phyloP scores from a whole-genome alignment of 371 early-diverging fungal species.

The Apophysomyces sp. region DNA sequence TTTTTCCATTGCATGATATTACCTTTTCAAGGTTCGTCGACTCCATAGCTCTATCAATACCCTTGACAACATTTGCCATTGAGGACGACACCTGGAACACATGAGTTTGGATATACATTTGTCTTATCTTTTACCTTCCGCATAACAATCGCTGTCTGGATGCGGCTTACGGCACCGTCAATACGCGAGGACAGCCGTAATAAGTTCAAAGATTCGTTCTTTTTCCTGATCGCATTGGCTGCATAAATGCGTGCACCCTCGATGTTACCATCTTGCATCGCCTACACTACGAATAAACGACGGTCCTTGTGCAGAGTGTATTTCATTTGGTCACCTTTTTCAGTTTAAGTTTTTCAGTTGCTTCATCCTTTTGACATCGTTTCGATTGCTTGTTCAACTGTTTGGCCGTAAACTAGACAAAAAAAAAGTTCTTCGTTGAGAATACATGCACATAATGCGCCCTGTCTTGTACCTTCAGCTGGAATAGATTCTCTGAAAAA shows the following conservation, averaged over 20 bases:
- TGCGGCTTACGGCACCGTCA: constrained; percentile 78
- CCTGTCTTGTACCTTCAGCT: constrained; percentile 51
- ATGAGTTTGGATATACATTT: not conserved
- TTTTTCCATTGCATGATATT: not conserved
- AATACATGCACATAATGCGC: not conserved
- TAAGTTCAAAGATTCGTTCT: constrained; percentile 82
- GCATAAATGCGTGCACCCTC: constrained; percentile 89
- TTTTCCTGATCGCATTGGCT: constrained; percentile 88
- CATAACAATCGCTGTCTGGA: constrained; percentile 90
- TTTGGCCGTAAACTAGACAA: constrained; percentile 77
- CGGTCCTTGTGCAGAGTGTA: no score
- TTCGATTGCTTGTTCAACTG: constrained; percentile 73
- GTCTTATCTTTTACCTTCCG: constrained; percentile 44
- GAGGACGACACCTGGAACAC: constrained; percentile 54
- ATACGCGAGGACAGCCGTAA: constrained; percentile 76
- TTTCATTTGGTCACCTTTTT: constrained; percentile 68
- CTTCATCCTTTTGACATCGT: constrained; percentile 75
- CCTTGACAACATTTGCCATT: constrained; percentile 86
- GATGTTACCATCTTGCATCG: constrained; percentile 80
- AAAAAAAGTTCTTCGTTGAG: not conserved
- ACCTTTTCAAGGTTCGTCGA: constrained; percentile 94
- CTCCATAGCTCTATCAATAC: constrained; percentile 90
- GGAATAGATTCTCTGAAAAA: constrained; percentile 52
- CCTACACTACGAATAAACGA: constrained; percentile 54
- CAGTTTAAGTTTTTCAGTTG: constrained; percentile 66